Base-by-base conservation (phyloP, 2,329 filamentous ascomycete genomes). In the Teratosphaeria zuluensis region DNA sequence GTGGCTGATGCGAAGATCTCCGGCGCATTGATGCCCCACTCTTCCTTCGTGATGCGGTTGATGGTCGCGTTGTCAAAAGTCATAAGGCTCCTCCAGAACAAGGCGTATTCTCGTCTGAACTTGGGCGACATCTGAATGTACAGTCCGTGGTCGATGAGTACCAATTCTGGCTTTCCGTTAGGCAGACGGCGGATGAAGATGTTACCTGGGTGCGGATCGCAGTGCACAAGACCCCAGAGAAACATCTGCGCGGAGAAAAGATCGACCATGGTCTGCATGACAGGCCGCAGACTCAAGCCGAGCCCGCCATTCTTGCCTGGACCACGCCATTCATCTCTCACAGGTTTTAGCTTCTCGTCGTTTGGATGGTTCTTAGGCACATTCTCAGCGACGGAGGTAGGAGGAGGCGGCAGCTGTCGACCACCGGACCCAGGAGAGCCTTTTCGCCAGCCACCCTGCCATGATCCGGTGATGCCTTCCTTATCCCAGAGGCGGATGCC, bases 211-310 rank as follows among this genome's bases (percentile, higher is more conserved):
- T 99, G 94, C 9, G 94, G 94, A 72, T 99, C 94, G 75, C 92
- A 96, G 77, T 99, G 92, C 0, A 97, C 89, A 51, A 89, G 83
- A 12, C 94, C 94, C 89, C 90, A 97, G 64, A 95, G 87, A 78
- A 96, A 99, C 81, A 97, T 97, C 71, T 97, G 92, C 2, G 90
- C 92, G n/a, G 87, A 89, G 78, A 97, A 99, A 35, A 97, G 81
- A 72, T 96, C 92, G 55, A 96, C 84, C 85, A 97, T 96, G 33
- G 90, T 96, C 5, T 87, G 88, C 94, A 97, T 97, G 60, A 96
- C 90, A 60, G 92, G 87, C 69, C 88, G 89, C 32, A 90, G 79
- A 7, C 84, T 85, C 2, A 99, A 78, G 0, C 94, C 94, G 0
- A 97, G 83, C 0, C 94, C 94, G 55, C 92, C 92, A 61, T 83